Percentiles rank a stretch among this genome's conserved stretches.
Conservation (phyloP, 768 basidiomycete genomes). For the Termitomyces sp. region DNA sequence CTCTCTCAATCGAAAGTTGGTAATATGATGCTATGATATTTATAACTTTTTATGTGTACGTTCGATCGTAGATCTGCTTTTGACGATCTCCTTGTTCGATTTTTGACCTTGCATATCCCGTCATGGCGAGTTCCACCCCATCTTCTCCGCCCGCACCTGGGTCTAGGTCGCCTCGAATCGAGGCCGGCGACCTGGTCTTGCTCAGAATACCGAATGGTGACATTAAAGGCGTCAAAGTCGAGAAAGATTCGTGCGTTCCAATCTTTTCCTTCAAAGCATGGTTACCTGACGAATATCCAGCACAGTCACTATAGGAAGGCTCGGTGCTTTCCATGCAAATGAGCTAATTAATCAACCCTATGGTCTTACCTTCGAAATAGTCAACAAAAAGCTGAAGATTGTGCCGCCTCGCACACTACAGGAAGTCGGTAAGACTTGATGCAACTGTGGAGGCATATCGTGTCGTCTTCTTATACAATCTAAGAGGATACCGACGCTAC, state of each 20-base stretch:
- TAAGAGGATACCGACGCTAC: slow-evolving; percentile 96
- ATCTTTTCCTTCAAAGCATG: background rate
- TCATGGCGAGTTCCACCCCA: slow-evolving; percentile 5
- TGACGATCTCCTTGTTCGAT: slow-evolving; percentile 1
- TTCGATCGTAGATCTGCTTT: slow-evolving; percentile 4
- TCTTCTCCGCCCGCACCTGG: slow-evolving; percentile 10
- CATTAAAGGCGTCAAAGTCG: slow-evolving; percentile 67
- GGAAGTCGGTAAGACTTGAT: slow-evolving; percentile 65
- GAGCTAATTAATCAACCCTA: slow-evolving; percentile 81
- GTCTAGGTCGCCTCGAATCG: slow-evolving; percentile 35
- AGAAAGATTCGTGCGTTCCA: slow-evolving; percentile 59
- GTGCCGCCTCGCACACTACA: slow-evolving; percentile 60
- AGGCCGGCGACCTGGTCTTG: slow-evolving; percentile 72
- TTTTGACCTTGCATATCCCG: background rate
- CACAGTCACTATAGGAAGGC: slow-evolving; percentile 72
- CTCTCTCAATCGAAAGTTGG: background rate
- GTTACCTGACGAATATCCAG: slow-evolving; percentile 30
- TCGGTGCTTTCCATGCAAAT: slow-evolving; percentile 75
- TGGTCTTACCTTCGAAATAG: slow-evolving; percentile 86
- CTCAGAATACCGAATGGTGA: slow-evolving; percentile 77
- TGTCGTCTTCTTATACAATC: background rate
- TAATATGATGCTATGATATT: background rate
- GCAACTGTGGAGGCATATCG: background rate
- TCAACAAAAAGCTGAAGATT: slow-evolving; percentile 60
- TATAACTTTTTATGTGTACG: background rate